Evolutionary conservation across 2,329 filamentous ascomycete species (phyloP), one percentile per base, ranked within the genome.

Genomic region (Akanthomyces muscarius): DNA sequence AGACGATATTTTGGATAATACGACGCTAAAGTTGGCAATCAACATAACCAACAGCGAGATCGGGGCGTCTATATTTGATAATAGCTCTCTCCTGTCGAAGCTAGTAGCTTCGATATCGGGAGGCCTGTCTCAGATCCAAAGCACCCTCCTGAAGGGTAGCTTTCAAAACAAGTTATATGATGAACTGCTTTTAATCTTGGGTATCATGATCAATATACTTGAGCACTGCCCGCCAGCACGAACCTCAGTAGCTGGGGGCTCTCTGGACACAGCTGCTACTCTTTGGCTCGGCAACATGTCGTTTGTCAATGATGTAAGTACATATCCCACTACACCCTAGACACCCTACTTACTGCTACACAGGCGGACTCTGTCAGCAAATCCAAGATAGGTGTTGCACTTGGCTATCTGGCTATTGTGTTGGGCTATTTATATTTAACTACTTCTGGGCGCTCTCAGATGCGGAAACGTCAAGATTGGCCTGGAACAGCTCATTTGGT

Each of bases 41-140:
- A 96, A 96, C 69, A 82, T 93, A 56, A 95, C 92, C 10, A 97
- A 97, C 77, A 91, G 92, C 68, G 90, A 90, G 65, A 76, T 83
- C 16, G 86, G 91, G 14, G 92, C 90, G 47, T 82, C 85, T 36
- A 78, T 85, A 3, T 92, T 96, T 69, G 83, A 89, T 36, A 80
- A 84, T n/a, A 80, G 81, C 57, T 78, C 79, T 10, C 76, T 89
- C 11, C 78, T 87, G 63, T 71, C 78, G 45, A 69, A 74, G 63
- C 71, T 88, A 16, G 79, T 80, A 1, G 71, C 74, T 2, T 77
- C 79, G 1, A 81, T 89, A 30, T 80, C 86, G 6, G 73, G 74
- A 3, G 80, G 81, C 2, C 85, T 88, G 65, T 70, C 73, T 6
- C 71, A 75, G 21, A 77, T 86, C 8, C 75, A 82, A 44, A 72